These are phyloP conservation scores for Dothideomycetidae sp. DNA, from an alignment of 2,329 filamentous ascomycete species.

Conservation along the genomic window DNA sequence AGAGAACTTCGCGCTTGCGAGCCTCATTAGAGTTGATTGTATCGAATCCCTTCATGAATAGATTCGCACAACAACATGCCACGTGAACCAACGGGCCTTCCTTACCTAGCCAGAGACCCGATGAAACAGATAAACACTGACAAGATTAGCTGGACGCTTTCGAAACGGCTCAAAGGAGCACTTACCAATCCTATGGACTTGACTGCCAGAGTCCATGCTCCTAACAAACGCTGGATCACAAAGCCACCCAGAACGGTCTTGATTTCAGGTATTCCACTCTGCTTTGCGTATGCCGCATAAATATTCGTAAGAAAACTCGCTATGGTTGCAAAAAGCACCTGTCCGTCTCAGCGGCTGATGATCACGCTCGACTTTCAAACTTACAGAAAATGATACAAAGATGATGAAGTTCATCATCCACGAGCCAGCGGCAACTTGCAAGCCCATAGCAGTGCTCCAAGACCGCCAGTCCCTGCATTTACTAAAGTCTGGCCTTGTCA, in stretches of 20 bases:
- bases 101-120: constrained; percentile 92
- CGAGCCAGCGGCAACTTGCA: constrained; percentile 50
- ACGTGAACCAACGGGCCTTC: constrained; percentile 93
- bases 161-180: constrained; percentile 6
- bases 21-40: constrained; percentile 81
- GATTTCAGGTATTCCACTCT: constrained; percentile 94
- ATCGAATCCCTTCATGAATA: constrained; percentile 80
- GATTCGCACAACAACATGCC: constrained; percentile 86
- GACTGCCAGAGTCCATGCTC: constrained; percentile 73
- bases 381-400: constrained; percentile 70
- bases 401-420: constrained; percentile 82
- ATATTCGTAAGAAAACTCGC: constrained; percentile 69
- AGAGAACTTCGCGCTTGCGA: constrained; percentile 83
- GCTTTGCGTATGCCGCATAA: constrained; percentile 78
- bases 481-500: constrained; percentile 46
- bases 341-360: constrained; percentile 1
- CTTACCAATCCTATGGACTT: constrained; percentile 77
- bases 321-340: constrained; percentile 63
- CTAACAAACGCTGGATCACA: constrained; percentile 76
- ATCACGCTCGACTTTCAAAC: constrained; percentile 18
- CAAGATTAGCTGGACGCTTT: constrained; percentile 13
- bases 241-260: constrained; percentile 93
- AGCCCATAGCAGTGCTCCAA: constrained; percentile 64
- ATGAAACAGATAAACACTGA: constrained; percentile 77
- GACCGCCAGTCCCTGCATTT: constrained; percentile 77